Evolutionary conservation across 345 rosid genomes (phyloP), one percentile per base, ranked within the genome.

Genomic region (Turnera subulata): DNA sequence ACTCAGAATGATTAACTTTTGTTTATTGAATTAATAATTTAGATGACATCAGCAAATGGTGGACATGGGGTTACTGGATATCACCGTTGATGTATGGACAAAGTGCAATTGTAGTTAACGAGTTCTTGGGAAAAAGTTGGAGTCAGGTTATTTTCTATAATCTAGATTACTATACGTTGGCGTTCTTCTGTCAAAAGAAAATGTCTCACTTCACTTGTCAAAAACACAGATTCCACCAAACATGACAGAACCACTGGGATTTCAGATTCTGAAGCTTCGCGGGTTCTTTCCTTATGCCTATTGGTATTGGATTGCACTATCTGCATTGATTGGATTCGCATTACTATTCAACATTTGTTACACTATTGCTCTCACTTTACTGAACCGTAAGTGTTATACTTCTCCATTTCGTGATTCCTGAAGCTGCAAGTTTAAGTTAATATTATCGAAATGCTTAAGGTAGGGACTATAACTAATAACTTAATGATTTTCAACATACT

Each of bases 51-150:
- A 86, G 86, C 66, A 82, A 78, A 57, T 86, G 95, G 97, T 84
- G 94, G 97, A 76, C 76, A 15, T 86, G 97, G 95, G 89, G 80
- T 37, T 89, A 79, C 58, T 89, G 95, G 95, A 42, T 50, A 61
- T 86, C 95, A 5, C 89, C 97, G 6, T 44, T 89, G 42, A 86
- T 82, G 95, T 89, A 89, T 52, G 89, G 77, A 33, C 95, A 89
- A 33, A 86, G 74, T 33, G 95, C 95, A 1, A 56, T 86, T 2
- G 44, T 69, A 32, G 79, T 76, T 22, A 89, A 89, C 24, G 91
- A 86, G 68, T 84, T 86, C 75, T 79, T 82, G 6, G 91, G 87
- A 32, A 43, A 76, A 14, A 79, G 84, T 54, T 89, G 94, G 87
- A 75, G 57, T 46, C 65, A 69, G 45, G 76, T 76, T 71, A 61